Base-by-base conservation (phyloP, 148 eudicot genomes). In the Salicornia ramosissima region DNA sequence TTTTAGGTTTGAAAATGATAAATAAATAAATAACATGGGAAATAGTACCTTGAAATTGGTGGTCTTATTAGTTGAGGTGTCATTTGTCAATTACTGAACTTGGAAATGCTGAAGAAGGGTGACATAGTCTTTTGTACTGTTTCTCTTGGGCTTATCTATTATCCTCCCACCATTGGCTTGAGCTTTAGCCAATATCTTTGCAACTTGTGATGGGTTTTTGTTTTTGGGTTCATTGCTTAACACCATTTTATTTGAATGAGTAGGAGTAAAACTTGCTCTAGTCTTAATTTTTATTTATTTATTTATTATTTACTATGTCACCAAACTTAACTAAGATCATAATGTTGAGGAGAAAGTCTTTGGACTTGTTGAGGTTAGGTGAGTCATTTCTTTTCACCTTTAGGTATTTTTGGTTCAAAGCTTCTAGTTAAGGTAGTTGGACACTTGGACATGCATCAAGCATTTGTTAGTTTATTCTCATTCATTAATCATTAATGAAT, bases 11-110 rank as follows among this genome's bases (percentile, higher is more conserved):
- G 47, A 53, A 67, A 22, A 31, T 47, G 33, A 5, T 36, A 34
- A 33, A 70, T 28, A n/a, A n/a, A n/a, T n/a, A n/a, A n/a, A 55
- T 1, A 71, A 70, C 74, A 54, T 62, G 42, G 50, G 74, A 50
- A 50, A 51, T 50, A 29, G 59, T 9, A 31, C 46, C 65, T 71
- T 65, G 42, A 53, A 19, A 53, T 67, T 28, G 53, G 74, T 71
- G 56, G 57, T 43, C 36, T 33, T 47, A 46, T 33, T 47, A 46
- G 39, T 71, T 55, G 51, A 40, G 65, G 68, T 19, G 64, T 64
- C 66, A 52, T 47, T 70, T 70, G 70, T 65, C 75, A 76, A 55
- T 33, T 21, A n/a, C 59, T 55, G 49, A 61, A 69, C 64, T 42
- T 40, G 47, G 30, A 62, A 54, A 22, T 50, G 63, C 52, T 30